Base-by-base conservation (phyloP, 108 stramenopile genomes). In the Pseudonitzschia pungens region DNA sequence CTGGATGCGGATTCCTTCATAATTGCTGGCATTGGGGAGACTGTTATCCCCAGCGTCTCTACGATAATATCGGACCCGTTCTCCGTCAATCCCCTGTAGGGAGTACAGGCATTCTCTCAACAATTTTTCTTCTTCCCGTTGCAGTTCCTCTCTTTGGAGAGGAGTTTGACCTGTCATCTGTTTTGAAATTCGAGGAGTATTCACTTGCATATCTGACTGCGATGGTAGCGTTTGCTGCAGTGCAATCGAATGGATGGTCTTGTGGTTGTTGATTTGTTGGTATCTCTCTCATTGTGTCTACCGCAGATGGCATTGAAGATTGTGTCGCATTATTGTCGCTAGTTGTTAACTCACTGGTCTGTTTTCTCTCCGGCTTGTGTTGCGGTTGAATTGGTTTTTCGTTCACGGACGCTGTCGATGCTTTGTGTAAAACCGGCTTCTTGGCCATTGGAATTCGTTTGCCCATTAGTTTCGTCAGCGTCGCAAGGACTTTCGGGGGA, bases 41-140 rank as follows among this genome's bases (percentile, higher is more conserved):
- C 48, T 44, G 21, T 27, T 33, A 67, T 69, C 58, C 20, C 32
- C n/a, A 4, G n/a, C 27, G 60, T 56, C 40, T 54, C 69, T 59
- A 15, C 58, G 43, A 62, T 73, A 68, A 41, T 83, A 86, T 60
- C 66, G 72, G 50, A 82, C 69, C 29, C 81, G 72, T 59, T 85
- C 73, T 2, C 83, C 83, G 74, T 81, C 58, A 52, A 88, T 82
- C 10, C 84, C 82, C 52, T 85, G 87, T 7, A 88, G 77, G 11
- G 83, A 59, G 63, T 78, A 83, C 0, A 88, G 50, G 56, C 81
- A 85, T 51, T 88, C 84, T 50, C 81, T 82, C 16, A 88, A 45
- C 4, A 88, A 26, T 29, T 43, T 27, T 7, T 44, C 36, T 75
- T 88, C 87, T 77, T 88, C 87, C 21, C 72, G 64, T 63, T 76